A percentile compares a stretch with the other conserved stretches of the same genome.
phyloP scores from a whole-genome alignment of 805 yeast species.

The Yueomyces sp. region DNA sequence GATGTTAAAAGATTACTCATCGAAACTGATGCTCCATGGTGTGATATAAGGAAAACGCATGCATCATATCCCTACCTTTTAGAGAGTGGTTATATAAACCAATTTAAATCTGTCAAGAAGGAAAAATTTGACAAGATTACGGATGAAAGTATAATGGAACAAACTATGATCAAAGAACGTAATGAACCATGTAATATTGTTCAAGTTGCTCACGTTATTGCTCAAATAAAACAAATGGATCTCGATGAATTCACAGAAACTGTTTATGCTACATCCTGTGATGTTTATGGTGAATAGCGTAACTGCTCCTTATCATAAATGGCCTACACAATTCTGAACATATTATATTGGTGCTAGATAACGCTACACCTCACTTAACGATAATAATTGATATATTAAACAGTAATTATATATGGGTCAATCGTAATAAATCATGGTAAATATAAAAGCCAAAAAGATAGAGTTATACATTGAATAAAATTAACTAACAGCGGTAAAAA shows the following conservation, averaged over 20 bases:
- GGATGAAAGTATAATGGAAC: slow-evolving; percentile 15
- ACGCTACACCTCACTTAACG: no score
- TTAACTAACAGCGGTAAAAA: no score
- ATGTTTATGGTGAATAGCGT: slow-evolving; percentile 24
- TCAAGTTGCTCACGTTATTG: slow-evolving; percentile 58
- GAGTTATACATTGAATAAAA: no score
- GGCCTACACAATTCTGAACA: no score
- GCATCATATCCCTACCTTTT: slow-evolving; percentile 47
- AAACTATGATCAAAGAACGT: slow-evolving; percentile 55
- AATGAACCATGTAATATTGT: slow-evolving; percentile 89
- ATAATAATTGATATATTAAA: no score
- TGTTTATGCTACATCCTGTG: slow-evolving; percentile 39
- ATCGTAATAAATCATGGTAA: no score
- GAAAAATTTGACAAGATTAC: slow-evolving; percentile 19
- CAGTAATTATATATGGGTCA: no score
- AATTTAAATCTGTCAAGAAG: slow-evolving; percentile 18
- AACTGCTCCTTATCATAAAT: no score
- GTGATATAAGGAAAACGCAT: slow-evolving; percentile 79
- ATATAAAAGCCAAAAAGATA: no score
- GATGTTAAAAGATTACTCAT: slow-evolving; percentile 63
- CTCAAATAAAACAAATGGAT: slow-evolving; percentile 33
- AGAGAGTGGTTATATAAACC: slow-evolving; percentile 2
- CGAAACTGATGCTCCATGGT: slow-evolving; percentile 99
- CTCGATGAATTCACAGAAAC: slow-evolving; percentile 32
- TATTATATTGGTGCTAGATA: no score